Conservation (phyloP, 2,329 filamentous ascomycete genomes). For the Calonectria multiphialidica region DNA sequence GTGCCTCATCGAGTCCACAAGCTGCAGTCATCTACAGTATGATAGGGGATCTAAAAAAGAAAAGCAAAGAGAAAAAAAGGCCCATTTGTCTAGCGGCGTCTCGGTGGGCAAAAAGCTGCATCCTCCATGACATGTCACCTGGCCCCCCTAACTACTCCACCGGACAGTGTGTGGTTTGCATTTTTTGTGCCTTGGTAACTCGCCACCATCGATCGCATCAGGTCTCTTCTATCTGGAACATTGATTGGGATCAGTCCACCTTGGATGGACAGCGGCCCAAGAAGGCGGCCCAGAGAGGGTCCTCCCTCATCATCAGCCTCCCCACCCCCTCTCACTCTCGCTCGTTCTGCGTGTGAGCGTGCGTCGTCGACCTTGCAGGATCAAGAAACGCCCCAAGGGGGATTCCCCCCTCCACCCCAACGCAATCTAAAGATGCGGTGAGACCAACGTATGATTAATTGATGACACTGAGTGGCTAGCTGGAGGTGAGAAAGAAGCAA, state of each 20-base stretch:
- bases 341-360: not conserved
- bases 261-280: slow-evolving; percentile 4
- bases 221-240: not conserved
- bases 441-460: slow-evolving; percentile 2
- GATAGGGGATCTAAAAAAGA: not conserved
- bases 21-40: not conserved
- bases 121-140: not conserved
- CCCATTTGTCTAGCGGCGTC: not conserved
- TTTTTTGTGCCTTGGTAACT: not conserved
- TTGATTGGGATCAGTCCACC: not conserved
- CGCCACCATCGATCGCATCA: not conserved
- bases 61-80: not conserved
- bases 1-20: not conserved
- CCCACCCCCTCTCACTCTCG: not conserved
- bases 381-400: not conserved
- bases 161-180: not conserved
- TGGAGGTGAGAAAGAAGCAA: not conserved
- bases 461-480: not conserved
- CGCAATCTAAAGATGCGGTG: slow-evolving; percentile 13
- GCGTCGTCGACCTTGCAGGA: not conserved
- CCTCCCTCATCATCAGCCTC: not conserved
- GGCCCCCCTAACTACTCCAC: not conserved
- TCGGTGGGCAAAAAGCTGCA: not conserved
- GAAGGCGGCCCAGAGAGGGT: not conserved
- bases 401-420: not conserved